phyloP scores from a whole-genome alignment of 371 early-diverging fungal genomes.

The Zancudomyces culisetae region DNA sequence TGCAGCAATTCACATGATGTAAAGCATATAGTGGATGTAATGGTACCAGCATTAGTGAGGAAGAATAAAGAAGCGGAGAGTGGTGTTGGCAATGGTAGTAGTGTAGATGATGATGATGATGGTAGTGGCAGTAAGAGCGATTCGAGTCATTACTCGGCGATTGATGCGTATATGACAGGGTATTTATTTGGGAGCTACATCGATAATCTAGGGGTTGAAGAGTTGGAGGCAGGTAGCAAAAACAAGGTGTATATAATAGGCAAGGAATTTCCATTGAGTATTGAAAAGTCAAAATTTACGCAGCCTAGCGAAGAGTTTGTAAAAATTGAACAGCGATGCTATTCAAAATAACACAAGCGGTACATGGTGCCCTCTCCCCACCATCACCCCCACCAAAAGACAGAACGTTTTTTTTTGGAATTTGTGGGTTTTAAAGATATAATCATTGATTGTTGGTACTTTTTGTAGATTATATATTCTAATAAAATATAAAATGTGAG shows the following conservation, averaged over 20 bases:
- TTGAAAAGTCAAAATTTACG: neutral
- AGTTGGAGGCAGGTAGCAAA: constrained; percentile 8
- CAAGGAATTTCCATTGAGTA: constrained; percentile 1
- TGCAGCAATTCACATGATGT: constrained; percentile 61
- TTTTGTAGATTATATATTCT: too few species aligned
- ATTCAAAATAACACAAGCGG: too few species aligned
- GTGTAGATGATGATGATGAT: neutral
- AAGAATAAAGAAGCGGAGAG: neutral
- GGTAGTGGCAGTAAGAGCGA: too few species aligned
- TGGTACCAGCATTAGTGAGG: constrained; percentile 17
- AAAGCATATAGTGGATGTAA: constrained; percentile 54
- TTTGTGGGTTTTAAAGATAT: too few species aligned
- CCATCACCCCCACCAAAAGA: too few species aligned
- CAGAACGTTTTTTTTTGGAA: too few species aligned
- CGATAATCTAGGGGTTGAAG: constrained; percentile 1
- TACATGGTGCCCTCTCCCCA: too few species aligned
- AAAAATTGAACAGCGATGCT: neutral
- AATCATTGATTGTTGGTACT: too few species aligned
- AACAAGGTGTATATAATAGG: constrained; percentile 60
- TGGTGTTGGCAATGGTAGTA: neutral
- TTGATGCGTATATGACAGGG: constrained; percentile 90
- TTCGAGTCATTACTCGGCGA: constrained; percentile 60
- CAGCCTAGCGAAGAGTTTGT: neutral
- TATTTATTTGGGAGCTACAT: constrained; percentile 43
- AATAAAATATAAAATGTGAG: too few species aligned